Evolutionary conservation across 352 stramenopile genomes (phyloP).

Genomic region (Peronospora destructor): DNA sequence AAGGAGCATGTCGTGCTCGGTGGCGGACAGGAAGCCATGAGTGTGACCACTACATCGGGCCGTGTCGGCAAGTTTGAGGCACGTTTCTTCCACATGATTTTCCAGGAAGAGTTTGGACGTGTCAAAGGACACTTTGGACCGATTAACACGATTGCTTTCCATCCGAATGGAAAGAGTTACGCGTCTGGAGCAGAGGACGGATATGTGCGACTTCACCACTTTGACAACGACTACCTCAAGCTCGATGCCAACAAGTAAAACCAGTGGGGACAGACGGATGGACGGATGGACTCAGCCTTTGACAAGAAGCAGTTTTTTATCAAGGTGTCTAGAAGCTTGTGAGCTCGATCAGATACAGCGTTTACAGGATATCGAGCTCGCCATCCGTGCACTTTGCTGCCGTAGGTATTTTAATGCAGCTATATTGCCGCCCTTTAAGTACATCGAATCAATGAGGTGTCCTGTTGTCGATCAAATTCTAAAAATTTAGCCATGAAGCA

Average conservation of each 20-base stretch:
- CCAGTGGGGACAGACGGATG: conserved; percentile 1
- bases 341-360: conserved; percentile 5
- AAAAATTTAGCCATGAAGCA: background rate
- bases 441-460: conserved; percentile 24
- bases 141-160: conserved; percentile 98
- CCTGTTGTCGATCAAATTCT: background rate
- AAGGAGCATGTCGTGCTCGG: conserved; percentile 95
- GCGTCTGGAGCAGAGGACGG: conserved; percentile 98
- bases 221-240: conserved; percentile 97
- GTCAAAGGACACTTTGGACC: conserved; percentile 99
- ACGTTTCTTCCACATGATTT: conserved; percentile 98
- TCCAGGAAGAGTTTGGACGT: conserved; percentile 96
- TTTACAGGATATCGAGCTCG: conserved; percentile 17
- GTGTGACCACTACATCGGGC: conserved; percentile 94
- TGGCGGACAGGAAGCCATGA: conserved; percentile 98
- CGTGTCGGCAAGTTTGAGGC: conserved; percentile 92
- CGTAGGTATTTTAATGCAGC: conserved; percentile 37
- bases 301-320: background rate
- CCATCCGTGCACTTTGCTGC: conserved; percentile 9
- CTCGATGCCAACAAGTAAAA: conserved; percentile 25
- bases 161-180: conserved; percentile 97
- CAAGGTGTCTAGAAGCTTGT: conserved; percentile 6
- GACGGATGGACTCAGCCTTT: conserved; percentile 1
- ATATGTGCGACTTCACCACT: conserved; percentile 96
- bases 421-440: conserved; percentile 11